Evolutionary conservation across 768 basidiomycete genomes (phyloP).

Genomic region (Tylopilus sp.): DNA sequence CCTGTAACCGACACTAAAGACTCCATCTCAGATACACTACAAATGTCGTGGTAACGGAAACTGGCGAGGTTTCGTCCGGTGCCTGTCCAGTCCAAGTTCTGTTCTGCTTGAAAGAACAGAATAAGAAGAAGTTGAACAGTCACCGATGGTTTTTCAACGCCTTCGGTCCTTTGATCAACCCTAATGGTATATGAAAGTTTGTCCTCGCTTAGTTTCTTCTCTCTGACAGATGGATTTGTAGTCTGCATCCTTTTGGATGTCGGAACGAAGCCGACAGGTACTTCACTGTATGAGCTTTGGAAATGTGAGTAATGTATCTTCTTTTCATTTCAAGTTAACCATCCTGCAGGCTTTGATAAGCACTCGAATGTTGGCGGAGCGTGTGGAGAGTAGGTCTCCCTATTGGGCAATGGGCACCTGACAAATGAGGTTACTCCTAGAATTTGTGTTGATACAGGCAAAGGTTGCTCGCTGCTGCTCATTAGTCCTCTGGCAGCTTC

Average conservation of each 20-base stretch:
- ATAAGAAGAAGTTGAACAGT: conserved; percentile 95
- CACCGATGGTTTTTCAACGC: conserved; percentile 99
- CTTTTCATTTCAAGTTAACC: conserved; percentile 2
- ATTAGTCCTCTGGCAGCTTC: conserved; percentile 83
- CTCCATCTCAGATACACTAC: conserved; percentile 60
- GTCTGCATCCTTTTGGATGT: conserved; percentile 93
- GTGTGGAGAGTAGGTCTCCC: conserved; percentile 75
- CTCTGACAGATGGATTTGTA: conserved; percentile 19
- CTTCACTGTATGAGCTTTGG: conserved; percentile 96
- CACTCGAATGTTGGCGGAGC: conserved; percentile 88
- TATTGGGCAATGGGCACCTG: neutral
- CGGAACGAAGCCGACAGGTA: conserved; percentile 92
- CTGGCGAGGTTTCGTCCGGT: conserved; percentile 75
- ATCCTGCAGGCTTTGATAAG: conserved; percentile 62
- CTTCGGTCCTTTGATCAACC: conserved; percentile 81
- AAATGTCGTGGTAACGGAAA: conserved; percentile 71
- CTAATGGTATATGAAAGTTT: conserved; percentile 57
- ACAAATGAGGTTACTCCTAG: conserved; percentile 31
- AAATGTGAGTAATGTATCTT: conserved; percentile 53
- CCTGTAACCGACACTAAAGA: neutral
- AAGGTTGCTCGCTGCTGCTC: conserved; percentile 66
- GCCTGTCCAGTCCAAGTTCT: conserved; percentile 81
- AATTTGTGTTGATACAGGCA: conserved; percentile 80
- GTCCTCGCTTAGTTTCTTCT: neutral
- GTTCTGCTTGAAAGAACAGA: conserved; percentile 92